Base-by-base conservation (phyloP, 305 asterid species). In the Euphrasia arctica region DNA sequence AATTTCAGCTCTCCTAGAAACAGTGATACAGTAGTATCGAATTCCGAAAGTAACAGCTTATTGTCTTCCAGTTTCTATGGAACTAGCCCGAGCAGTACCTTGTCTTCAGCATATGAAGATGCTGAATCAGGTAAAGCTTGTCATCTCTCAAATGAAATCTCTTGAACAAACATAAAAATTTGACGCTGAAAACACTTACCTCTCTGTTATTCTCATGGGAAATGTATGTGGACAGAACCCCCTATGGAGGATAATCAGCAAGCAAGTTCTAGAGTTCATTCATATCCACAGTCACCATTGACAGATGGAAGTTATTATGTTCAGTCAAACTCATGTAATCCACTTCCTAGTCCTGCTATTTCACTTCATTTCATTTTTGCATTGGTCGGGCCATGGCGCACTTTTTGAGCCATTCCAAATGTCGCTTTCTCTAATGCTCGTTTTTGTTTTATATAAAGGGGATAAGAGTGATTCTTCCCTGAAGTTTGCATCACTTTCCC, bases 51-150 rank as follows among this genome's bases (percentile, higher is more conserved):
- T 68, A 92, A 80, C 54, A 80, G 87, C 77, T 79, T 88, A 32
- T 32, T 83, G 64, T 77, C 91, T 52, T 79, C 85, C 73, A 77
- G 83, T 71, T 82, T 79, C 72, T 79, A 68, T 72, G 85, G 80
- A 63, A 74, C 92, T 48, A 90, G 97, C 75, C 96, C 96, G 56
- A 83, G 86, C 60, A 93, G 97, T 85, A 83, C 94, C 59, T 77
- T 87, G 74, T 76, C 91, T 25, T 85, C 97, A 49, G 85, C 97
- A 73, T 81, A 80, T 74, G 97, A 87, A 79, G 95, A 85, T 72
- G 85, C 77, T 68, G 97, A 90, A 78, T 86, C 86, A 45, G 95
- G 99, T 90, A 90, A 54, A 52, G 29, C 66, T 64, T 65, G 63
- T 61, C 22, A 18, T 18, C 22, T 69, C 29, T 68, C 34, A 36